Evolutionary conservation across 805 yeast genomes (phyloP).

Genomic region (Metschnikowia kofuensis): DNA sequence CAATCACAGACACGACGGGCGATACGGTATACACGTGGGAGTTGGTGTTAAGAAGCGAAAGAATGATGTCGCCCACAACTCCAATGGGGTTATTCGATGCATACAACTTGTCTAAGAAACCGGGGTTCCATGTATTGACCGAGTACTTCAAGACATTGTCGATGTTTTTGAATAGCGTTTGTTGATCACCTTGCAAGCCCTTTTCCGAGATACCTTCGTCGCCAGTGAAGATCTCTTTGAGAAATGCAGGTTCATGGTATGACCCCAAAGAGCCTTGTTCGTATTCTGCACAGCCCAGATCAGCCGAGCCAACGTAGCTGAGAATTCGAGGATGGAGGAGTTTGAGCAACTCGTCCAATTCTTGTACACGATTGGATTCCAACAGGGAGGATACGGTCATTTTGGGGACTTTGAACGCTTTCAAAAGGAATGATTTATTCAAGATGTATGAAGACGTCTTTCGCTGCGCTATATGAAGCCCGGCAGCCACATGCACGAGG

Average conservation of each 20-base stretch:
- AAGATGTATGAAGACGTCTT: no score
- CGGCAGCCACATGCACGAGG: background rate
- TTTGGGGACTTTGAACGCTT: background rate
- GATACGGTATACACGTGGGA: slow-evolving; percentile 84
- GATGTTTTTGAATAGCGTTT: slow-evolving; percentile 45
- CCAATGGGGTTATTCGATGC: slow-evolving; percentile 89
- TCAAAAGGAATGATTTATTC: background rate
- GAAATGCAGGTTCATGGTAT: slow-evolving; percentile 47
- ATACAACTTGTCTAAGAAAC: slow-evolving; percentile 78
- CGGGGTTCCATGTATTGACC: slow-evolving; percentile 84
- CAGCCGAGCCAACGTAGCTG: slow-evolving; percentile 49
- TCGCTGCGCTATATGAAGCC: background rate
- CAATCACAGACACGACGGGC: slow-evolving; percentile 74
- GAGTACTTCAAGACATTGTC: slow-evolving; percentile 61
- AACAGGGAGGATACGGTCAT: slow-evolving; percentile 22
- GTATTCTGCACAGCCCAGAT: slow-evolving; percentile 28
- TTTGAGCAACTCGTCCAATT: slow-evolving; percentile 52
- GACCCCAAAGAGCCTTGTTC: slow-evolving; percentile 49
- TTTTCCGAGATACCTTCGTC: slow-evolving; percentile 28
- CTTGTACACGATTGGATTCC: slow-evolving; percentile 52
- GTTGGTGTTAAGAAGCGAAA: slow-evolving; percentile 74
- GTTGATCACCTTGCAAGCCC: slow-evolving; percentile 36
- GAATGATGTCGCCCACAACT: slow-evolving; percentile 63
- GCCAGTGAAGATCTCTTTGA: slow-evolving; percentile 35
- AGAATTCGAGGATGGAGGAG: slow-evolving; percentile 52